A percentile compares a stretch with the other conserved stretches of the same genome.
Evolutionary conservation across 2,329 filamentous ascomycete species (phyloP).

Genomic region (Aspergillus terreus): DNA sequence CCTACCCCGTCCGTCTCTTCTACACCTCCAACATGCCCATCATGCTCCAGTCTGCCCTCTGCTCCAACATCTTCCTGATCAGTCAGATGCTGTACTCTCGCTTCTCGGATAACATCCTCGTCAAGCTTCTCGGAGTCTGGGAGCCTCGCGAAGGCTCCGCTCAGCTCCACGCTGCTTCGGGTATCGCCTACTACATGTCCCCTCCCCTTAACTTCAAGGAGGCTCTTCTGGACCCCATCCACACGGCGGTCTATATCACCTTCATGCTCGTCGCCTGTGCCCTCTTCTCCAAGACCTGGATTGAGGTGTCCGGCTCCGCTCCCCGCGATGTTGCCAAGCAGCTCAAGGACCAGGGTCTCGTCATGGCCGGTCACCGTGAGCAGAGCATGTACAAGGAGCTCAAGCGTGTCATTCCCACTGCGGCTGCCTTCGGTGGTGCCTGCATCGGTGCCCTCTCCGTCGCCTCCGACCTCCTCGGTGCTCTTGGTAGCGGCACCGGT

Average conservation of each 20-base stretch:
- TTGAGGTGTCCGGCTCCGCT: slow-evolving; percentile 96
- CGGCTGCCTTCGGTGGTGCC: slow-evolving; percentile 95
- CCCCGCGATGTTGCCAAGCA: slow-evolving; percentile 98
- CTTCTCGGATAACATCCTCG: slow-evolving; percentile 97
- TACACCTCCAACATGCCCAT: slow-evolving; percentile 99
- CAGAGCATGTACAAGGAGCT: slow-evolving; percentile 99
- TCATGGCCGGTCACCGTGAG: slow-evolving; percentile 99
- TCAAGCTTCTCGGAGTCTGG: slow-evolving; percentile 97
- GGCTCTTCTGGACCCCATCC: slow-evolving; percentile 91
- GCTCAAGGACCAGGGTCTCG: slow-evolving; percentile 98
- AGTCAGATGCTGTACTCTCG: slow-evolving; percentile 99
- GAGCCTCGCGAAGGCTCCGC: slow-evolving; percentile 91
- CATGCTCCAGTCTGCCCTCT: slow-evolving; percentile 98
- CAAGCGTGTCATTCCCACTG: slow-evolving; percentile 98
- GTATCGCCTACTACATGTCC: slow-evolving; percentile 99
- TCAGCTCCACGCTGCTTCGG: slow-evolving; percentile 89
- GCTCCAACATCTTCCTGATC: slow-evolving; percentile 98
- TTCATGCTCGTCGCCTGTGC: slow-evolving; percentile 99
- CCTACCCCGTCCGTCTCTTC: slow-evolving; percentile 97
- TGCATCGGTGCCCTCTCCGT: slow-evolving; percentile 98
- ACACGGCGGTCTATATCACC: slow-evolving; percentile 89
- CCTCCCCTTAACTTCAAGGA: slow-evolving; percentile 97
- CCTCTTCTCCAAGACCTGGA: slow-evolving; percentile 99
- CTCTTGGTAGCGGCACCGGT: slow-evolving; percentile 93
- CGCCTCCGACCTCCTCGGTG: slow-evolving; percentile 89